Evolutionary conservation across 306 rosid genomes (phyloP), one percentile per base, ranked within the genome.

Genomic region (Cicer chorassanicum): DNA sequence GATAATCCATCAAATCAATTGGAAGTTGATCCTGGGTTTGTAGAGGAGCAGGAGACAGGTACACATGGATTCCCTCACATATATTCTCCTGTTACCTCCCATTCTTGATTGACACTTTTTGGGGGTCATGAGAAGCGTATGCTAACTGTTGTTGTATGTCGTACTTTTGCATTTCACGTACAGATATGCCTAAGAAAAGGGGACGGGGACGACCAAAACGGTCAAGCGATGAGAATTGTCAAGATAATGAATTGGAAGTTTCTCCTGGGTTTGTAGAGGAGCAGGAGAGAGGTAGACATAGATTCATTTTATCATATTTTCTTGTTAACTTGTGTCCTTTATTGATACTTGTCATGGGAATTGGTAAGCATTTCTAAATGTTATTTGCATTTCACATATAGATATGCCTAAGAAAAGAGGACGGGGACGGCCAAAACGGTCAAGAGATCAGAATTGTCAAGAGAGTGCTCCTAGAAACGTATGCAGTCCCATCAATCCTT

Each of bases 211-310:
- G 21, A 15, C 77, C 81, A 16, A 79, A 29, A 74, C 16, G 42
- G 16, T 42, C 72, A 34, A 24, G 4, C 9, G 66, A 40, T 69
- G 67, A 48, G 8, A 69, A 54, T 14, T 48, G 13, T 50, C 50
- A 70, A 64, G 46, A 48, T 57, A 74, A 59, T 8, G 70, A 19
- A 46, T 42, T 73, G 65, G 54, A 56, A 54, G 66, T 68, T 50
- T 72, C 60, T 15, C 50, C 50, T 38, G 70, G 6, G 24, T 7
- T 29, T 54, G n/a, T 8, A 40, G 74, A 44, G 65, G 64, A 68
- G 72, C 78, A 74, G 43, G 83, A 15, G n/a, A 45, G 57, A 62
- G 80, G 86, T 74, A 16, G 24, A 63, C 57, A 50, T 59, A 59
- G 45, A 40, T 34, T 72, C 54, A 18, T 15, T 72, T 59, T 40